These are phyloP conservation scores for Lantana camara DNA, from an alignment of 257 asterid species.

Conservation along the genomic window DNA sequence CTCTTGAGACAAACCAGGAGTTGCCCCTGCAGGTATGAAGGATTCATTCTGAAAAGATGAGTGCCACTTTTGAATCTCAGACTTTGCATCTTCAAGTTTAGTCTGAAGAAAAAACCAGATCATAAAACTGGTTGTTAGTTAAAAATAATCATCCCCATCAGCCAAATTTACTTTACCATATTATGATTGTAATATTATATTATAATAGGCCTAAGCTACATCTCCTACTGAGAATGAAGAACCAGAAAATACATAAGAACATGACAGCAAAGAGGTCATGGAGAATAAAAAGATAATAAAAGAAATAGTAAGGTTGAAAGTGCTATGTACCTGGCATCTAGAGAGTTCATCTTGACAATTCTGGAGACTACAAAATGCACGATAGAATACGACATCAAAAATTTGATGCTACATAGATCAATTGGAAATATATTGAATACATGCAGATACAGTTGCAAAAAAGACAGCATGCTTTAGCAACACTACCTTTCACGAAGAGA, in stretches of 20 bases:
- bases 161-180: slow-evolving; percentile 8
- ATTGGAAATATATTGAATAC: background rate
- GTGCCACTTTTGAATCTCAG: slow-evolving; percentile 93
- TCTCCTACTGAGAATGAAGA: too few species aligned
- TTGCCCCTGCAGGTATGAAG: slow-evolving; percentile 63
- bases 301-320: background rate
- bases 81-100: slow-evolving; percentile 74
- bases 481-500: slow-evolving; percentile 89
- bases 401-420: slow-evolving; percentile 4
- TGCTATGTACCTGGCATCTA: slow-evolving; percentile 66
- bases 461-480: slow-evolving; percentile 6
- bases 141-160: background rate
- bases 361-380: slow-evolving; percentile 67
- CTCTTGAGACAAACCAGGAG: slow-evolving; percentile 65
- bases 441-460: too few species aligned
- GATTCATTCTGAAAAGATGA: slow-evolving; percentile 84
- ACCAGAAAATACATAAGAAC: too few species aligned
- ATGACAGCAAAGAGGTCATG: too few species aligned
- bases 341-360: slow-evolving; percentile 79
- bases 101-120: slow-evolving; percentile 47
- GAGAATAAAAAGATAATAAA: too few species aligned
- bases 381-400: slow-evolving; percentile 25
- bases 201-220: background rate
- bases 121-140: slow-evolving; percentile 8
- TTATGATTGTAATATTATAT: background rate